phyloP scores from a whole-genome alignment of 768 basidiomycete species.

The Holtermannia corniformis region DNA sequence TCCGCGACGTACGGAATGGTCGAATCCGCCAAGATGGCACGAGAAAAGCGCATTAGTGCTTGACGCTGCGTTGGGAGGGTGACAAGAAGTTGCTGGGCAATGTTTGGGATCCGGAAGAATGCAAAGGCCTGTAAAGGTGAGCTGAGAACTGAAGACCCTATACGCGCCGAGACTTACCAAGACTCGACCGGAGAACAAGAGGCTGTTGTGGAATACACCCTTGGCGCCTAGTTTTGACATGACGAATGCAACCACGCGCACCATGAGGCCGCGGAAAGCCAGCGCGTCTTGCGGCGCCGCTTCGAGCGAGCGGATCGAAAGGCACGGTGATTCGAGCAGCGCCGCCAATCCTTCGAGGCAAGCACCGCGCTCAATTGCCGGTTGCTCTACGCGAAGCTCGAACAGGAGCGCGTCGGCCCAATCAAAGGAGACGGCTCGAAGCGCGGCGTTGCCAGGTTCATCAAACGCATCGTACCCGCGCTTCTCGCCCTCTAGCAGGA shows the following conservation, averaged over 20 bases:
- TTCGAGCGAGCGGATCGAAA: slow-evolving; percentile 36
- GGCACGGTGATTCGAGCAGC: slow-evolving; percentile 42
- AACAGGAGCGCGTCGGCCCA: slow-evolving; percentile 40
- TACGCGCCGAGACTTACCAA: slow-evolving; percentile 27
- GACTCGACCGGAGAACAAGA: slow-evolving; percentile 44
- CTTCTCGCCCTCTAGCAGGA: slow-evolving; percentile 39
- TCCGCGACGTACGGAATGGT: slow-evolving; percentile 10
- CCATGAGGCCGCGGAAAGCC: slow-evolving; percentile 38
- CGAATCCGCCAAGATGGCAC: slow-evolving; percentile 14
- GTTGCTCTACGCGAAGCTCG: slow-evolving; percentile 42
- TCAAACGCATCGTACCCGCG: slow-evolving; percentile 19
- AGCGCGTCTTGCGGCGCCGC: slow-evolving; percentile 19
- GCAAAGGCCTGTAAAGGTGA: slow-evolving; percentile 38
- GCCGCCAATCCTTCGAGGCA: slow-evolving; percentile 43
- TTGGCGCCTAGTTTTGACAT: slow-evolving; percentile 45
- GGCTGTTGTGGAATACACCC: slow-evolving; percentile 46
- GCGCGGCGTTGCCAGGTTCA: slow-evolving; percentile 16
- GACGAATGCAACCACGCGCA: slow-evolving; percentile 41
- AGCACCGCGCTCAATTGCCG: slow-evolving; percentile 43
- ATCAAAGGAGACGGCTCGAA: slow-evolving; percentile 39
- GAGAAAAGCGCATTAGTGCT: slow-evolving; percentile 40
- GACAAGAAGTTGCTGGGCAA: slow-evolving; percentile 44
- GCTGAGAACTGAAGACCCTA: background rate
- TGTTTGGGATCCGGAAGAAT: slow-evolving; percentile 45
- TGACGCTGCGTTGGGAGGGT: slow-evolving; percentile 42